phyloP scores from a whole-genome alignment of 768 basidiomycete species.

The Xerocomus potaroensis region DNA sequence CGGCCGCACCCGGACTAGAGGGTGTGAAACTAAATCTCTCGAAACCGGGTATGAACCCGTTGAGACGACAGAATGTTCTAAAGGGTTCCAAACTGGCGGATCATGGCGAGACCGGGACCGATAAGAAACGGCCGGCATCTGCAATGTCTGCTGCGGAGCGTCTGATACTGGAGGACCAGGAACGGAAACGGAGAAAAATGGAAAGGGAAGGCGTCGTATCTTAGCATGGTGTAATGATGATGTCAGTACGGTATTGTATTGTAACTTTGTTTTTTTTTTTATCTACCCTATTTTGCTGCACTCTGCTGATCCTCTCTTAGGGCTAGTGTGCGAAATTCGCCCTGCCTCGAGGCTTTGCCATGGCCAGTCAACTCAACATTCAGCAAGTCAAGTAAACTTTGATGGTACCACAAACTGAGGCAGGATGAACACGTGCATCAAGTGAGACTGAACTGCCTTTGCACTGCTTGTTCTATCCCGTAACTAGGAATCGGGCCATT shows the following conservation, averaged over 20 bases:
- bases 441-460: too few relatives aligned
- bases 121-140: slow-evolving; percentile 59
- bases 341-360: neutral
- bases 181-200: slow-evolving; percentile 79
- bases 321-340: too few relatives aligned
- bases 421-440: too few relatives aligned
- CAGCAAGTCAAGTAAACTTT: too few relatives aligned
- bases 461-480: too few relatives aligned
- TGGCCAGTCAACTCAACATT: too few relatives aligned
- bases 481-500: too few relatives aligned
- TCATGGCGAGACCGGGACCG: slow-evolving; percentile 34
- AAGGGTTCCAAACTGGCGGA: slow-evolving; percentile 44
- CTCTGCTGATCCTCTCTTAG: too few relatives aligned
- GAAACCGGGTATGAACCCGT: slow-evolving; percentile 44
- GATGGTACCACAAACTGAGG: too few relatives aligned
- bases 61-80: slow-evolving; percentile 74
- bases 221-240: too few relatives aligned
- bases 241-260: slow-evolving; percentile 6
- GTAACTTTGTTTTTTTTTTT: slow-evolving; percentile 1
- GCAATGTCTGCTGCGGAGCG: slow-evolving; percentile 80
- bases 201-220: slow-evolving; percentile 39
- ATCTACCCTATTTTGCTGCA: neutral
- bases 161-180: slow-evolving; percentile 87
- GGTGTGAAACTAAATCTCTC: slow-evolving; percentile 59
- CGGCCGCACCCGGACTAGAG: slow-evolving; percentile 30